Base-by-base conservation (phyloP, 495 filamentous ascomycete species). In the Cercophora newfieldiana region DNA sequence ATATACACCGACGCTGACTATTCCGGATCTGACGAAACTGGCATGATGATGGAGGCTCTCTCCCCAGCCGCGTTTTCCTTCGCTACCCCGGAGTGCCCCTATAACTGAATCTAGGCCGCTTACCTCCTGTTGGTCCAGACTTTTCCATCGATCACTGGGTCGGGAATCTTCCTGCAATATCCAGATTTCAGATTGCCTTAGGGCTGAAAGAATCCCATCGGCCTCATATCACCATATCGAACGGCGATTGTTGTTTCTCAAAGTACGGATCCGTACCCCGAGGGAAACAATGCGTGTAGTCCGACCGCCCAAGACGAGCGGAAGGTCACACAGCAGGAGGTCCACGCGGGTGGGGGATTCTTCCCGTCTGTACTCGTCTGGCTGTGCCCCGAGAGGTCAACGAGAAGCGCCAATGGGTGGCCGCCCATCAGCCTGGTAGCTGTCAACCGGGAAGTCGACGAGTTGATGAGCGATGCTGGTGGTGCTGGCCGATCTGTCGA, bases 21-120 rank as follows among this genome's bases (percentile, higher is more conserved):
- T 69, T 63, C 67, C 67, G 58, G 21, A 62, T 69, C 53, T 56
- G 55, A 59, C 37, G 67, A 33, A 51, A 63, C 47, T n/a, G 59
- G 63, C 67, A 69, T 64, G 61, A 44, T 25, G 55, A 68, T 25
- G 53, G 54, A 64, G 66, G 21, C 60, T 56, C 24, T 57, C 22
- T 57, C 30, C 54, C 26, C 26, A 28, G n/a, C 30, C 21, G 22
- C 44, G 6, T 49, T 25, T 62, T 51, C 19, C 19, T 10, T 8
- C 28, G n/a, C 26, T 18, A 33, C 61, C 61, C 61, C 7, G 50
- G 50, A 56, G 61, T 64, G 24, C 29, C 21, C 50, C 21, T 64
- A 64, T 53, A 3, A 7, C 37, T n/a, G n/a, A 16, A 16, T 16
- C 3, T 44, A 16, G 37, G 10, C 37, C 37, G 37, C 47, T 54